Evolutionary conservation across 1,139 yeast genomes (phyloP), one percentile per base, ranked within the genome.

Genomic region (Blastobotrys persicus): DNA sequence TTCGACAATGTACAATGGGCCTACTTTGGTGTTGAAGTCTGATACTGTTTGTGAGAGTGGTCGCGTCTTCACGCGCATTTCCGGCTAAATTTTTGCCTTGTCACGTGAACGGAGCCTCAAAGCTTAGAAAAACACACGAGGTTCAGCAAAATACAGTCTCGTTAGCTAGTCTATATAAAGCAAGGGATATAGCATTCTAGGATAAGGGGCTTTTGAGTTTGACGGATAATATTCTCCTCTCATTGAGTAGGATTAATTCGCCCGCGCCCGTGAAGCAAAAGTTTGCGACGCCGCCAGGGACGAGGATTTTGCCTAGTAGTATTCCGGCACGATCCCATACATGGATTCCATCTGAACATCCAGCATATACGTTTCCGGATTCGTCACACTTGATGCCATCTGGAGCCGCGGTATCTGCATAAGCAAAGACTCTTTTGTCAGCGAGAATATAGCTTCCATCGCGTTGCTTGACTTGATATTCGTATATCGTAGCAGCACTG

Each of bases 341-440:
- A 16, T 61, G 62, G n/a, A 65, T 49, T 5, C 64, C 66, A 45
- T 62, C 65, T 3, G 49, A 54, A 42, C 66, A 61, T 2, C 66
- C 66, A 5, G 63, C 56, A 41, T 58, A 63, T 2, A 65, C 62
- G 43, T 62, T 61, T 4, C 67, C 68, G 0, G 42, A 45, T 3
- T 45, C 42, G 45, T 65, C 69, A 31, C 52, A 50, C 50, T 62
- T 63, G 48, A 65, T 60, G 3, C 67, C 67, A 46, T 63, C 66
- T 1, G 67, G 67, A 6, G 59, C 63, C 3, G 60, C 65, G 23
- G 53, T 41, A 42, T 57, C 62, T 13, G 60, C 46, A 49, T 51
- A 62, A 4, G 66, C 66, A 55, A 62, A 62, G 18, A 57, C 46
- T 12, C 65, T 55, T 31, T 53, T 52, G 45, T 62, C 58, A 12